Evolutionary conservation across 306 rosid genomes (phyloP).

Genomic region (Cicer pinnatifidum): DNA sequence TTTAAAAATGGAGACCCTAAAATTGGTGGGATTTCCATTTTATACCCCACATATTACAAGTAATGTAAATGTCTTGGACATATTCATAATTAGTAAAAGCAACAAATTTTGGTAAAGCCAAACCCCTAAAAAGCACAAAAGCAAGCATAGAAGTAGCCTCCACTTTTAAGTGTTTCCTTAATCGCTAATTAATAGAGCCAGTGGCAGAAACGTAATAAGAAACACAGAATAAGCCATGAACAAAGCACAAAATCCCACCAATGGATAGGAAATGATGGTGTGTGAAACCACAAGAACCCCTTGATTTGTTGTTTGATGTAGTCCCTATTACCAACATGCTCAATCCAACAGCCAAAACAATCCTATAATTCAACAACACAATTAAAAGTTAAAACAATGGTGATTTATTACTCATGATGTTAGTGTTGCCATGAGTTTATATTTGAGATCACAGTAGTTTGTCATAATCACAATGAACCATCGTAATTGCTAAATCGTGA

Average conservation of each 20-base stretch:
- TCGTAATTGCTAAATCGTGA: too few species aligned
- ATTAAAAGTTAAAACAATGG: neutral
- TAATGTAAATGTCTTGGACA: constrained; percentile 33
- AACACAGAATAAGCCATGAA: constrained; percentile 78
- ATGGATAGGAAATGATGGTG: constrained; percentile 94
- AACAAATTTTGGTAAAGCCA: constrained; percentile 27
- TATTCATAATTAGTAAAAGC: constrained; percentile 46
- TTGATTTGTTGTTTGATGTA: constrained; percentile 71
- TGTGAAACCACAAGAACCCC: constrained; percentile 83
- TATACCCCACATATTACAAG: constrained; percentile 2
- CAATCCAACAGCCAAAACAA: constrained; percentile 79
- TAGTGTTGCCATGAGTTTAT: neutral
- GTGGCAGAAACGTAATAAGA: constrained; percentile 80
- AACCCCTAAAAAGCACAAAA: constrained; percentile 47
- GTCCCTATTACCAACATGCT: constrained; percentile 89
- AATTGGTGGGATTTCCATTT: neutral
- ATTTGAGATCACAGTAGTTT: too few species aligned
- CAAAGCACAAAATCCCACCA: constrained; percentile 91
- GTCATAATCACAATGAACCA: too few species aligned
- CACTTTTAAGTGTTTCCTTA: constrained; percentile 46
- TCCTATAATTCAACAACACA: constrained; percentile 54
- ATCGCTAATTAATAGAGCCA: constrained; percentile 50
- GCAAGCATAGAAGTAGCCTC: constrained; percentile 39
- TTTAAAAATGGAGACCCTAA: neutral
- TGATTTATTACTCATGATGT: neutral